Conservation (phyloP, 2,329 filamentous ascomycete genomes). For the Curvularia eragrostidis region DNA sequence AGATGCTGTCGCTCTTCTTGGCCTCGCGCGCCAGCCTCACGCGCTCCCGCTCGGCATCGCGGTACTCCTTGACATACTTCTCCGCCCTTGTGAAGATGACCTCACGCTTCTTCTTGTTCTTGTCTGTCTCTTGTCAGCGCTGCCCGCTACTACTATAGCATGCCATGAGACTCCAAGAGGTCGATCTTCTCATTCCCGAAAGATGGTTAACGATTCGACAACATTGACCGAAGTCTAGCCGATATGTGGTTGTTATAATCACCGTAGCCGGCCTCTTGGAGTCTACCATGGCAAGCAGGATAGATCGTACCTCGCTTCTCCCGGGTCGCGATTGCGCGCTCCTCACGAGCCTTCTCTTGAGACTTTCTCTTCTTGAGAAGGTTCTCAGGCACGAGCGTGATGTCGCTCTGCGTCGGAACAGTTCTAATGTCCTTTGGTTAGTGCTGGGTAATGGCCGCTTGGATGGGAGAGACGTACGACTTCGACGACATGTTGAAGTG, state of each 20-base stretch:
- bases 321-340: slow-evolving; percentile 77
- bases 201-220: slow-evolving; percentile 99
- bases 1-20: slow-evolving; percentile 92
- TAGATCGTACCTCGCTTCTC: slow-evolving; percentile 85
- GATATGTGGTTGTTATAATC: slow-evolving; percentile 88
- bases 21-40: slow-evolving; percentile 87
- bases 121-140: slow-evolving; percentile 63
- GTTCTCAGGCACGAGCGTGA: slow-evolving; percentile 93
- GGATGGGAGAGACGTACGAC: slow-evolving; percentile 61
- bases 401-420: slow-evolving; percentile 92
- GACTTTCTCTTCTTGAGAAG: slow-evolving; percentile 99
- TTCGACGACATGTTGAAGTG: slow-evolving; percentile 52
- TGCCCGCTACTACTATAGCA: slow-evolving; percentile 10
- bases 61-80: slow-evolving; percentile 99
- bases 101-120: slow-evolving; percentile 97
- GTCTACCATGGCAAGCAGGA: slow-evolving; percentile 21
- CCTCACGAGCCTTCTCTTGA: slow-evolving; percentile 98
- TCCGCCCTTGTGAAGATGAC: slow-evolving; percentile 99
- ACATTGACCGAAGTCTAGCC: slow-evolving; percentile 97
- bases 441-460: slow-evolving; percentile 59
- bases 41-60: slow-evolving; percentile 97
- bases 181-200: slow-evolving; percentile 86
- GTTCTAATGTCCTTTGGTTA: slow-evolving; percentile 63
- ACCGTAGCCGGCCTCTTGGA: slow-evolving; percentile 56
- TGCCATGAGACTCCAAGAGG: slow-evolving; percentile 33